Evolutionary conservation across 225 moss, liverwort and hornwort species (phyloP), one percentile per base, ranked within the genome.

Genomic region (Physcomitrellopsis africana): DNA sequence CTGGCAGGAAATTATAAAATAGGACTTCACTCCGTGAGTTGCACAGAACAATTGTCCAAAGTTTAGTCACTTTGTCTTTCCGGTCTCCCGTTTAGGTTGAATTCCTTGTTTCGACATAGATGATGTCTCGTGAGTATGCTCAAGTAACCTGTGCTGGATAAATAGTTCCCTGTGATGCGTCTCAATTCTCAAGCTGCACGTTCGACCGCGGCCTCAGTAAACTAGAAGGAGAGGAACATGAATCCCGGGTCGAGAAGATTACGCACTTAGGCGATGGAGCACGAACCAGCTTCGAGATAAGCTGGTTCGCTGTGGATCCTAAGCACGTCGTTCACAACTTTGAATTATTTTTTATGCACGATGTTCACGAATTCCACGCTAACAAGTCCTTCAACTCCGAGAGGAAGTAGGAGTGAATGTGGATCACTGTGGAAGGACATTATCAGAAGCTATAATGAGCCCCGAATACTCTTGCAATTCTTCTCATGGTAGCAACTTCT

Each of bases 401-500:
- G 17, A 48, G 22, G 55, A 5, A 10, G 18, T 23, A 22, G n/a
- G 41, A 15, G 3, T 32, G 11, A 68, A 44, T 23, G 18, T 46
- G 46, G 43, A 5, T 59, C 16, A n/a, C 60, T 12, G 18, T 27
- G 37, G 57, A 52, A 46, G 27, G 51, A 70, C 8, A 51, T 56
- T 4, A 37, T 7, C 68, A 11, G 22, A 43, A 58, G 46, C 23
- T 47, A 11, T 51, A 32, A 57, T 68, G 48, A 46, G 62, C 22
- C 23, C 18, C 51, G 58, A 37, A 74, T 14, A 37, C 13, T 29
- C 37, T 48, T 74, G 51, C 11, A 48, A 27, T 59, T 76, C 44
- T 44, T 76, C 61, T 27, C 23, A 63, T 11, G 55, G 63, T 8
- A 63, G 47, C 47, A 72, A 72, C 45, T 68, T 43, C 22, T 42